Conservation (phyloP, 176 grass and related monocot genomes). For the Bothriochloa decipiens region DNA sequence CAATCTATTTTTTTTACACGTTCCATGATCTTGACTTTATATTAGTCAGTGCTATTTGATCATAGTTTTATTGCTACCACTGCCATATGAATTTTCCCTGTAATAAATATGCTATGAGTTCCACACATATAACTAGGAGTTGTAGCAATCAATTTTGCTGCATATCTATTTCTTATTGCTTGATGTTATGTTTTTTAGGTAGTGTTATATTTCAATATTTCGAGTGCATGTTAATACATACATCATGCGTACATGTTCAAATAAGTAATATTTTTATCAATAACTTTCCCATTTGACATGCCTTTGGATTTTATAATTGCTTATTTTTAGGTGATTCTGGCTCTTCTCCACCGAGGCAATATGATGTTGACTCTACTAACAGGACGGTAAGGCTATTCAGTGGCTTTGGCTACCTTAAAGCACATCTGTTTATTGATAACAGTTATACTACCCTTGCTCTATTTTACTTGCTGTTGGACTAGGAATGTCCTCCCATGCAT, state of each 20-base stretch:
- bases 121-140: background rate
- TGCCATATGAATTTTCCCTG: background rate
- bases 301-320: slow-evolving; percentile 30
- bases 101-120: background rate
- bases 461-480: background rate
- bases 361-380: slow-evolving; percentile 57
- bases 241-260: background rate
- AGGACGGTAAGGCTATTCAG: slow-evolving; percentile 47
- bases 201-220: background rate
- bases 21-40: background rate
- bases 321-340: slow-evolving; percentile 56
- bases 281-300: slow-evolving; percentile 1
- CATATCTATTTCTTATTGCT: background rate
- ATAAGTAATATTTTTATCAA: background rate
- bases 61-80: background rate
- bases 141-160: background rate
- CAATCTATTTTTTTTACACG: background rate
- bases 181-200: background rate
- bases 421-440: background rate
- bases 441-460: background rate
- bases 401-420: slow-evolving; percentile 13
- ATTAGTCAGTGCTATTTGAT: background rate
- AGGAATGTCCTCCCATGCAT: background rate
- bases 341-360: slow-evolving; percentile 59
- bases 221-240: background rate